Percentiles rank a stretch among this genome's conserved stretches.
These are phyloP conservation scores for Sclerotiophoma versabilis DNA, from an alignment of 2,329 filamentous ascomycete genomes.

Conservation along the genomic window DNA sequence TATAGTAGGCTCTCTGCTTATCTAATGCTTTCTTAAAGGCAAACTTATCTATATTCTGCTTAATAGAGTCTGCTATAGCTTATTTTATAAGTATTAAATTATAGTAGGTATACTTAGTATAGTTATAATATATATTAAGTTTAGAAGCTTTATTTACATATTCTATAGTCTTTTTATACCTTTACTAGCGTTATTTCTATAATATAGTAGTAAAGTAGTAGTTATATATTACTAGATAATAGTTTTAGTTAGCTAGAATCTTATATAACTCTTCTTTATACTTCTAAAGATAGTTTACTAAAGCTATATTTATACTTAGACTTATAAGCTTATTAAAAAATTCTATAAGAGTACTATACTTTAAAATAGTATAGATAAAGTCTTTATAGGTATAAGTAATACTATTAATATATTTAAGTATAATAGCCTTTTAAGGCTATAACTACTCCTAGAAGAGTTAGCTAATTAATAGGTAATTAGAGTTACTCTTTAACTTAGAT, in stretches of 20 bases:
- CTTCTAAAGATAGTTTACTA: slow-evolving; percentile 34
- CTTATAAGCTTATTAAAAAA: not conserved
- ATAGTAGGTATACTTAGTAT: too few species aligned
- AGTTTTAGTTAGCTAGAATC: slow-evolving; percentile 56
- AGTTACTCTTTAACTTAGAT: slow-evolving; percentile 66
- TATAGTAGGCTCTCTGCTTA: slow-evolving; percentile 47
- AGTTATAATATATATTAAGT: too few species aligned
- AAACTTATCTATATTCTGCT: slow-evolving; percentile 46
- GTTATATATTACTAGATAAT: slow-evolving; percentile 64
- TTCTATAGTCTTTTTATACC: too few species aligned
- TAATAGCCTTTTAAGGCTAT: slow-evolving; percentile 59
- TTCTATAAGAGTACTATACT: not conserved
- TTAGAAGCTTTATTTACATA: too few species aligned
- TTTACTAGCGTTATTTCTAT: slow-evolving; percentile 36
- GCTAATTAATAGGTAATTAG: slow-evolving; percentile 65
- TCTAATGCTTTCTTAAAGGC: slow-evolving; percentile 48
- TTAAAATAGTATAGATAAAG: not conserved
- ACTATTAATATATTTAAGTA: slow-evolving; percentile 41
- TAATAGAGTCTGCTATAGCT: slow-evolving; percentile 4
- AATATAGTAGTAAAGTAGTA: slow-evolving; percentile 47
- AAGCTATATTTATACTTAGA: not conserved
- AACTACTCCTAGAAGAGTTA: slow-evolving; percentile 69
- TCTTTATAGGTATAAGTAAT: not conserved
- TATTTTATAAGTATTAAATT: too few species aligned
- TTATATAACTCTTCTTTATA: slow-evolving; percentile 52